Evolutionary conservation across 768 basidiomycete species (phyloP).

Genomic region (Suillus variegatus): DNA sequence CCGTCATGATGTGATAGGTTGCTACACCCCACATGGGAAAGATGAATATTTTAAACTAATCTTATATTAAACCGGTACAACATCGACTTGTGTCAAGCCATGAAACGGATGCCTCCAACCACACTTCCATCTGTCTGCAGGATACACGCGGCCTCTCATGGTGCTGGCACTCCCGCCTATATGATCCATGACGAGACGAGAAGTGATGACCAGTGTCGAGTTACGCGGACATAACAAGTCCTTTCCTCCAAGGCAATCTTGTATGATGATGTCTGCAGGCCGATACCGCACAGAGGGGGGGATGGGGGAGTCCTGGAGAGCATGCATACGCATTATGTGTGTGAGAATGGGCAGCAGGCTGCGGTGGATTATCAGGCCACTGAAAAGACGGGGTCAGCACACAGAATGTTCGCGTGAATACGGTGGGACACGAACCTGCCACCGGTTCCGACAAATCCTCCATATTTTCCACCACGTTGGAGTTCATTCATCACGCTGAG

Average conservation of each 20-base stretch:
- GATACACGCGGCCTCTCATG: constrained; percentile 28
- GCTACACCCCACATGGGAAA: no score
- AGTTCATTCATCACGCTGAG: constrained; percentile 34
- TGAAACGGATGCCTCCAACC: constrained; percentile 50
- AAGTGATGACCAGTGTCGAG: constrained; percentile 39
- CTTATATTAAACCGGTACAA: constrained; percentile 22
- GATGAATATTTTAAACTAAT: no score
- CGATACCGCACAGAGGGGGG: constrained; percentile 30
- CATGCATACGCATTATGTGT: constrained; percentile 33
- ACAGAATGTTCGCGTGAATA: not conserved
- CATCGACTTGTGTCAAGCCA: constrained; percentile 36
- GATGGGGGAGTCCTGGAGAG: constrained; percentile 28
- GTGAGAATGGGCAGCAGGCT: constrained; percentile 36
- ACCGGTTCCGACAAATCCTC: constrained; percentile 43
- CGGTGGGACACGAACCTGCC: constrained; percentile 33
- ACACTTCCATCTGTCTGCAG: constrained; percentile 41
- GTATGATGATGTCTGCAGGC: constrained; percentile 41
- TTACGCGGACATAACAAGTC: constrained; percentile 38
- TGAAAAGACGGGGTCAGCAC: constrained; percentile 13
- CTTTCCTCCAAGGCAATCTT: constrained; percentile 42
- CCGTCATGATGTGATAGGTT: no score
- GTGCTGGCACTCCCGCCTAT: constrained; percentile 42
- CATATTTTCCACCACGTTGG: constrained; percentile 29
- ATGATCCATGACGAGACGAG: constrained; percentile 43
- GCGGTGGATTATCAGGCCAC: constrained; percentile 43